Evolutionary conservation across 768 basidiomycete species (phyloP).

Genomic region (Russula foetens): DNA sequence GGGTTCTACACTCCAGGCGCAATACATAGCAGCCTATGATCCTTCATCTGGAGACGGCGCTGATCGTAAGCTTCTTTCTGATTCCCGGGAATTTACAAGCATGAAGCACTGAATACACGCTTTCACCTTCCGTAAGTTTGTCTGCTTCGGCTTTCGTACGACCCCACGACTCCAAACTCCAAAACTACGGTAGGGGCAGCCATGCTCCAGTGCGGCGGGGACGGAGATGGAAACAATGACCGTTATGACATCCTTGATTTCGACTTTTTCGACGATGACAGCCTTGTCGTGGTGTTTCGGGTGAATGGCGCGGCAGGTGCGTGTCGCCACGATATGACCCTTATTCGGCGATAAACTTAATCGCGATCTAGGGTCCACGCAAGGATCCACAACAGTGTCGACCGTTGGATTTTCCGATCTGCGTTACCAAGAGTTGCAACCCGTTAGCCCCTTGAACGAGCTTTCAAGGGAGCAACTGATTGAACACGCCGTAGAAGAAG

Average conservation of each 20-base stretch:
- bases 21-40: constrained; percentile 15
- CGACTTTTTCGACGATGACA: constrained; percentile 76
- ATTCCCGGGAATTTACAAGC: constrained; percentile 12
- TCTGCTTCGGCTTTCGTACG: constrained; percentile 46
- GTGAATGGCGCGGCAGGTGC: constrained; percentile 40
- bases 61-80: constrained; percentile 38
- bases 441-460: constrained; percentile 42
- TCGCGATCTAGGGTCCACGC: constrained; percentile 23
- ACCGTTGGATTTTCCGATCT: constrained; percentile 55
- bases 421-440: constrained; percentile 46
- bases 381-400: constrained; percentile 52
- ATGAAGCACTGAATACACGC: constrained; percentile 13
- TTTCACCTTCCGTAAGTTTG: constrained; percentile 37
- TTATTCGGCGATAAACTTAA: constrained; percentile 16
- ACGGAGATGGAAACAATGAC: constrained; percentile 29
- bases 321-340: constrained; percentile 25
- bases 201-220: constrained; percentile 46
- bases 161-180: constrained; percentile 32
- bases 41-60: constrained; percentile 26
- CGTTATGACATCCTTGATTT: constrained; percentile 52
- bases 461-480: constrained; percentile 61
- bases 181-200: constrained; percentile 35
- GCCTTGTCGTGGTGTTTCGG: constrained; percentile 56
- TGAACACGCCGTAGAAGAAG: constrained; percentile 42
- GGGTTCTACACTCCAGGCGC: constrained; percentile 4